Evolutionary conservation across 768 basidiomycete species (phyloP).

Genomic region (Phylloporus sp.): DNA sequence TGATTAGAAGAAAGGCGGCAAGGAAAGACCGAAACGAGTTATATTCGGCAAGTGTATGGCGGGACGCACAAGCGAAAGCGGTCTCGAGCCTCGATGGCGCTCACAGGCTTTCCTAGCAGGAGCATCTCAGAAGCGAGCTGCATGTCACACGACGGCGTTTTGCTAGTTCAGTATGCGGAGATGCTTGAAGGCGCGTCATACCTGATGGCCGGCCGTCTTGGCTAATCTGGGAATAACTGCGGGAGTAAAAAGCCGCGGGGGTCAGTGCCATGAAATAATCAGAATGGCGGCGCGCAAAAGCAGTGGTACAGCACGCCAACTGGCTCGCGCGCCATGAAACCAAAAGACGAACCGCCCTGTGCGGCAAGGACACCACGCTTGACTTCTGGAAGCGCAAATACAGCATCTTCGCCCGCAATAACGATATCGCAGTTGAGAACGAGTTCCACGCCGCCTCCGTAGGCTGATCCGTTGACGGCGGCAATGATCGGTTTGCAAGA

Average conservation of each 20-base stretch:
- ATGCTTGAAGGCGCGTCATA: slow-evolving; percentile 26
- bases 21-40: too few relatives aligned
- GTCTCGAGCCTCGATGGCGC: slow-evolving; percentile 60
- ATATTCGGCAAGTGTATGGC: slow-evolving; percentile 8
- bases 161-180: slow-evolving; percentile 12
- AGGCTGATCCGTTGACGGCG: slow-evolving; percentile 72
- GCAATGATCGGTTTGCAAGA: slow-evolving; percentile 75
- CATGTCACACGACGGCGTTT: slow-evolving; percentile 1
- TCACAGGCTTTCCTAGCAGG: slow-evolving; percentile 64
- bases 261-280: background rate
- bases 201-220: slow-evolving; percentile 71
- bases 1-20: background rate
- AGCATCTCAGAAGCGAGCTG: slow-evolving; percentile 76
- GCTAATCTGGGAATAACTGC: slow-evolving; percentile 67
- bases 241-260: background rate
- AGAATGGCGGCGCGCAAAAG: background rate
- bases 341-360: slow-evolving; percentile 56
- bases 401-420: slow-evolving; percentile 60
- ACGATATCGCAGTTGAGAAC: slow-evolving; percentile 77
- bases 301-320: background rate
- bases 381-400: slow-evolving; percentile 75
- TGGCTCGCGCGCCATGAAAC: background rate
- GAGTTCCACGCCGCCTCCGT: slow-evolving; percentile 65
- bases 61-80: slow-evolving; percentile 70
- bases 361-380: slow-evolving; percentile 71